These are phyloP conservation scores for Trichothecium roseum DNA, from an alignment of 2,329 filamentous ascomycete species.

Conservation along the genomic window DNA sequence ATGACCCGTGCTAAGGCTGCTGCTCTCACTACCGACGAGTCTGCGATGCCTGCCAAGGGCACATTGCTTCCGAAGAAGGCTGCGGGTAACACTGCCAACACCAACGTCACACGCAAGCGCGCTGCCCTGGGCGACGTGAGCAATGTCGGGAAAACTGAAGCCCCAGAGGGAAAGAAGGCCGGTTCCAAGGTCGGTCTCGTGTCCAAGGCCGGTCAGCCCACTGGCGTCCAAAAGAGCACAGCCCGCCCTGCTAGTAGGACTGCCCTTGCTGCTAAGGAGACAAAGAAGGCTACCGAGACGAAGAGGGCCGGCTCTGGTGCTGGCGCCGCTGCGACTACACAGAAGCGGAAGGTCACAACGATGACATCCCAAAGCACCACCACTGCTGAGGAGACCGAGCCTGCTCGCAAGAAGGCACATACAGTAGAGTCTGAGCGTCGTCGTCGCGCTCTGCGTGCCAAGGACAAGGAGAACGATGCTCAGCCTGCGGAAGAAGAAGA, in stretches of 20 bases:
- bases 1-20: slow-evolving; percentile 89
- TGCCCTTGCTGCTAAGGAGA: slow-evolving; percentile 54
- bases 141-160: slow-evolving; percentile 78
- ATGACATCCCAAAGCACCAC: slow-evolving; percentile 18
- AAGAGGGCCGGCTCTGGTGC: slow-evolving; percentile 66
- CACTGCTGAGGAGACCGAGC: slow-evolving; percentile 53
- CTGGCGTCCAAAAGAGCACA: slow-evolving; percentile 68
- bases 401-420: slow-evolving; percentile 54
- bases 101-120: slow-evolving; percentile 55
- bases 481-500: slow-evolving; percentile 13
- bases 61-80: slow-evolving; percentile 63
- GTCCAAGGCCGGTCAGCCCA: slow-evolving; percentile 72
- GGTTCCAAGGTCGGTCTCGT: slow-evolving; percentile 55
- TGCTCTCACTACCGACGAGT: slow-evolving; percentile 56
- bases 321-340: slow-evolving; percentile 32
- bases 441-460: slow-evolving; percentile 6
- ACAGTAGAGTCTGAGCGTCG: slow-evolving; percentile 42
- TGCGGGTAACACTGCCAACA: slow-evolving; percentile 34
- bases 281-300: slow-evolving; percentile 52
- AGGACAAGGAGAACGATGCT: slow-evolving; percentile 25
- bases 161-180: slow-evolving; percentile 65
- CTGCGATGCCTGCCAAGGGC: slow-evolving; percentile 46
- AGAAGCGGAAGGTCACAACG: slow-evolving; percentile 58
- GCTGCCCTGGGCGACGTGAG: slow-evolving; percentile 87
- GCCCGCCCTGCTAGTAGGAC: slow-evolving; percentile 48